Percentiles rank a stretch among this genome's conserved stretches.
phyloP scores from a whole-genome alignment of 257 asterid genomes.

The Plantago ovata region DNA sequence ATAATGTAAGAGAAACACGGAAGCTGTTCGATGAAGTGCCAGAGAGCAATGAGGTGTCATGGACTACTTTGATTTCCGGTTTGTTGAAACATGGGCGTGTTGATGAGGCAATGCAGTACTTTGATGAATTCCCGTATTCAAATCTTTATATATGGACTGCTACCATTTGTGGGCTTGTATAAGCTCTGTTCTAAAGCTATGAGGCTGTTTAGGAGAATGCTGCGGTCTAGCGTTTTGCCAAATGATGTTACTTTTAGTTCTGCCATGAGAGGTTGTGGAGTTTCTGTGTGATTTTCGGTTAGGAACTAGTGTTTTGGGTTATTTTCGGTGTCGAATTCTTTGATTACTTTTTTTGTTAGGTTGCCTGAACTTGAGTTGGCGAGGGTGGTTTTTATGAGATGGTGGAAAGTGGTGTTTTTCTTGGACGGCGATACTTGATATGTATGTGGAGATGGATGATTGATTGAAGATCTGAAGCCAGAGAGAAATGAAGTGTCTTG shows the following conservation, averaged over 20 bases:
- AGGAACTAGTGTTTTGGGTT: slow-evolving; percentile 53
- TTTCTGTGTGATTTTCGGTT: slow-evolving; percentile 42
- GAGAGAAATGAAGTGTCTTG: slow-evolving; percentile 74
- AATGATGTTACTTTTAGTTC: slow-evolving; percentile 68
- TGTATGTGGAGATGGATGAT: slow-evolving; percentile 53
- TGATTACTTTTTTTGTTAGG: slow-evolving; percentile 46
- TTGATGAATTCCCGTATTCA: slow-evolving; percentile 43
- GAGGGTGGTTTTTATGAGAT: slow-evolving; percentile 44
- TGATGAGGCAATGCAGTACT: slow-evolving; percentile 55
- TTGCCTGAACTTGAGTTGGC: slow-evolving; percentile 48
- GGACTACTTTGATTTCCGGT: slow-evolving; percentile 73
- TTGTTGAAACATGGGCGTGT: slow-evolving; percentile 51
- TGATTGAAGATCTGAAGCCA: slow-evolving; percentile 58
- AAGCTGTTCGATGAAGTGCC: slow-evolving; percentile 85
- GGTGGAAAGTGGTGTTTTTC: slow-evolving; percentile 64
- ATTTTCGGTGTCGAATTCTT: slow-evolving; percentile 60
- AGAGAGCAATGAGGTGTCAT: slow-evolving; percentile 64
- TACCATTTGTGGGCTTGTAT: slow-evolving; percentile 61
- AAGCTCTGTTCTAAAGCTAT: slow-evolving; percentile 45
- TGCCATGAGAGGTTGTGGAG: slow-evolving; percentile 53
- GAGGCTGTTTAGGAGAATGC: slow-evolving; percentile 48
- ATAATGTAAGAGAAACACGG: slow-evolving; percentile 39
- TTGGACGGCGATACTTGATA: slow-evolving; percentile 67
- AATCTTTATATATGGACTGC: slow-evolving; percentile 71
- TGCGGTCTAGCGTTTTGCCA: slow-evolving; percentile 44